These are phyloP conservation scores for Pleurostoma richardsiae DNA, from an alignment of 2,329 filamentous ascomycete genomes.

Conservation along the genomic window DNA sequence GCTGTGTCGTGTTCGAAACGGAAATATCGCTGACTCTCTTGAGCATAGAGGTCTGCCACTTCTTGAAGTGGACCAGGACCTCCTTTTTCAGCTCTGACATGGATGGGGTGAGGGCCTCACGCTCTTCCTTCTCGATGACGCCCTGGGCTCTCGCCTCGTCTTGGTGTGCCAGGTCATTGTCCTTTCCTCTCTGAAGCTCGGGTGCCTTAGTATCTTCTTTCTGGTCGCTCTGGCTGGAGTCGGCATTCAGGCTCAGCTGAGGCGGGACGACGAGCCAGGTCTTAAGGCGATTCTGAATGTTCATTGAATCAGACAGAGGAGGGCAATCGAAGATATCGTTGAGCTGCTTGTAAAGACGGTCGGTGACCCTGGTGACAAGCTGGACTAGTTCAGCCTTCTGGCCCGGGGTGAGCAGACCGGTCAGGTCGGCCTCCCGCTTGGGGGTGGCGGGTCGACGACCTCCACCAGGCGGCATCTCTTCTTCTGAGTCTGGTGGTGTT, in stretches of 20 bases:
- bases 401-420: constrained; percentile 36
- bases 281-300: constrained; percentile 6
- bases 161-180: constrained; percentile 9
- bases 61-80: constrained; percentile 66
- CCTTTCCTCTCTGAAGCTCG: too few species aligned
- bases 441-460: constrained; percentile 21
- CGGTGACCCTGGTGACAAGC: constrained; percentile 30
- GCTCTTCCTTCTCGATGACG: constrained; percentile 21
- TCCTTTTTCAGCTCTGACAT: constrained; percentile 62
- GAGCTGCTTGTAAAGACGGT: constrained; percentile 25
- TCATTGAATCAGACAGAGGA: constrained; percentile 5
- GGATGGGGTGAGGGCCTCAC: constrained; percentile 18
- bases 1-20: constrained; percentile 30
- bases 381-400: constrained; percentile 49
- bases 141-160: constrained; percentile 20
- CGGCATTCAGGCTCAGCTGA: constrained; percentile 14
- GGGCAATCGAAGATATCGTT: constrained; percentile 46
- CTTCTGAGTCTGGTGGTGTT: neutral
- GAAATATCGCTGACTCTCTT: constrained; percentile 66
- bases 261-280: constrained; percentile 6
- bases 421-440: constrained; percentile 46
- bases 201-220: too few species aligned
- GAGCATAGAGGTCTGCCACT: constrained; percentile 71
- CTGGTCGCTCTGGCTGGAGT: too few species aligned
- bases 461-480: constrained; percentile 33